Percentiles rank a stretch among this genome's conserved stretches.
These are phyloP conservation scores for Diplodia scrobiculata DNA, from an alignment of 2,329 filamentous ascomycete species.

Conservation along the genomic window DNA sequence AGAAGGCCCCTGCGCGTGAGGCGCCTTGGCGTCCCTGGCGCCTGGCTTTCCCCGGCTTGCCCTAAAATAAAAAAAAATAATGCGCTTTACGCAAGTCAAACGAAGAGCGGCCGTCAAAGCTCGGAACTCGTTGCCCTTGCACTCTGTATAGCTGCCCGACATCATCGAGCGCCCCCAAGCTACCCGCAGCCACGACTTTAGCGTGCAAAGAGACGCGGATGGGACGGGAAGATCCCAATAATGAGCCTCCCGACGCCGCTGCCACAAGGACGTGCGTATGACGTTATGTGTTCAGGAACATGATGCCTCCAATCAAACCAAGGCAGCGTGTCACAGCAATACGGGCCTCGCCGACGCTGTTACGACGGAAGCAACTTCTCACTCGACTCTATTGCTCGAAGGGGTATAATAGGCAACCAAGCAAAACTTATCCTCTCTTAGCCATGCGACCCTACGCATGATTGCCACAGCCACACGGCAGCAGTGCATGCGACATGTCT, in stretches of 20 bases:
- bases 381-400: slow-evolving; percentile 15
- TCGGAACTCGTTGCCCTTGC: slow-evolving; percentile 6
- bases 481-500: background rate
- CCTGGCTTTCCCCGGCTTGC: slow-evolving; percentile 7
- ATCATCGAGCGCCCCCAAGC: background rate
- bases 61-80: slow-evolving; percentile 8
- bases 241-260: background rate
- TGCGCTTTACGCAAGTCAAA: background rate
- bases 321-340: slow-evolving; percentile 7
- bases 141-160: slow-evolving; percentile 14
- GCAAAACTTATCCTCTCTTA: background rate
- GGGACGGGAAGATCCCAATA: slow-evolving; percentile 24
- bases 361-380: background rate
- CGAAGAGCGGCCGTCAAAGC: slow-evolving; percentile 7
- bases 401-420: slow-evolving; percentile 19
- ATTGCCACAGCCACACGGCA: background rate
- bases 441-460: background rate
- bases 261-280: slow-evolving; percentile 10
- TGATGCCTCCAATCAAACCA: background rate
- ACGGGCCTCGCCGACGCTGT: background rate
- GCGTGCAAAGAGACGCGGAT: slow-evolving; percentile 1
- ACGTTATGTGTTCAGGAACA: slow-evolving; percentile 18
- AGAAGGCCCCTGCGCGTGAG: background rate
- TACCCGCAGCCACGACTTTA: slow-evolving; percentile 9
- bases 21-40: slow-evolving; percentile 1